A percentile compares a stretch with the other conserved stretches of the same genome.
Conservation (phyloP, 139 green algal species). For the Ettlia oleoabundans region DNA sequence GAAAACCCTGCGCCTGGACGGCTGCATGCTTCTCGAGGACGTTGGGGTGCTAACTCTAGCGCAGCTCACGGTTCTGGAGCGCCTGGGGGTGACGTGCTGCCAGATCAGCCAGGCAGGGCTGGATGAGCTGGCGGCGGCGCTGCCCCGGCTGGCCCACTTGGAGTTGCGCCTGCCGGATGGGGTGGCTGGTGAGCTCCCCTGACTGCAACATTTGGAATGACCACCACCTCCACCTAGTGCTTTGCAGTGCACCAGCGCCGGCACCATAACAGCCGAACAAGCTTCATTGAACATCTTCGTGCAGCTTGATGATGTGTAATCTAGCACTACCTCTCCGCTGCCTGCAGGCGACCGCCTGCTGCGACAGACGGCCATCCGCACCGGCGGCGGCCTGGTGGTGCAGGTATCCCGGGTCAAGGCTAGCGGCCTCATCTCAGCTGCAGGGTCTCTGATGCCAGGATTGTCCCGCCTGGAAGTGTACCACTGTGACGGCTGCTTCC, state of each 20-base stretch:
- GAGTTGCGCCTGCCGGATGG: conserved; percentile 27
- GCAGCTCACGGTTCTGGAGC: background rate
- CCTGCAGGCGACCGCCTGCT: conserved; percentile 11
- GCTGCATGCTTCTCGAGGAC: conserved; percentile 20
- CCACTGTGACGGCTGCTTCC: background rate
- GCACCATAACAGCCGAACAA: background rate
- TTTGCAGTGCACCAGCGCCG: background rate
- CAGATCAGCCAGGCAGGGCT: background rate
- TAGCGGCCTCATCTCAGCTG: background rate
- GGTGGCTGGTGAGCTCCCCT: background rate
- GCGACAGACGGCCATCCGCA: background rate
- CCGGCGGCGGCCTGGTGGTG: background rate
- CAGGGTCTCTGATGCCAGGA: background rate
- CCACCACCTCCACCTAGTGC: background rate
- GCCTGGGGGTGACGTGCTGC: conserved; percentile 15
- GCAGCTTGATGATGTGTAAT: too few relatives aligned
- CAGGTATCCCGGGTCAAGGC: conserved; percentile 12
- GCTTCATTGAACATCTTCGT: background rate
- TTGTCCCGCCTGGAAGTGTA: background rate
- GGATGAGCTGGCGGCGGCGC: conserved; percentile 1
- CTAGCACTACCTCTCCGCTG: too few relatives aligned
- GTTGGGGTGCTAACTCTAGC: background rate
- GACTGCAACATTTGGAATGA: background rate
- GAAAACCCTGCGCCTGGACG: background rate
- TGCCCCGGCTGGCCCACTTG: background rate